Evolutionary conservation across 768 basidiomycete genomes (phyloP).

Genomic region (Trametes maxima): DNA sequence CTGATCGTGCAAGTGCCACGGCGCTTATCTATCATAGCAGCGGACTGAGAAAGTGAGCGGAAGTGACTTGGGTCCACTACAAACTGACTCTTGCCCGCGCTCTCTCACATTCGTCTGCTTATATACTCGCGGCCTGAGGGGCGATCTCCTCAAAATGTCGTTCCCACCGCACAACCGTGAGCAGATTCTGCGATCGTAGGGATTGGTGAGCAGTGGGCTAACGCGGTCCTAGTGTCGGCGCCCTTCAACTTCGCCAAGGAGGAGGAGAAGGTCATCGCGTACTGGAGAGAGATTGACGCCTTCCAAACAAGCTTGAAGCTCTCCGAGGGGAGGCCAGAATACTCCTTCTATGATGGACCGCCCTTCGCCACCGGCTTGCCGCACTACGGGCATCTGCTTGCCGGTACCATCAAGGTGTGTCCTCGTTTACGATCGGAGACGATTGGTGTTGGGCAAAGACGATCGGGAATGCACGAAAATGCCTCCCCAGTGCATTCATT

Average conservation of each 20-base stretch:
- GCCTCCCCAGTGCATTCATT: too few species aligned
- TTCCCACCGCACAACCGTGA: slow-evolving; percentile 34
- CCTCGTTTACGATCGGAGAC: neutral
- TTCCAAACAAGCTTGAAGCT: slow-evolving; percentile 94
- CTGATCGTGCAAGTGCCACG: slow-evolving; percentile 7
- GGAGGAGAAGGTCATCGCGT: slow-evolving; percentile 87
- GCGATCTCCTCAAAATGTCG: slow-evolving; percentile 23
- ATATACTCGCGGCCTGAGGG: slow-evolving; percentile 1
- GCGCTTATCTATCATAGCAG: slow-evolving; percentile 19
- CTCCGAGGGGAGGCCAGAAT: slow-evolving; percentile 88
- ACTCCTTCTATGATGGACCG: slow-evolving; percentile 95
- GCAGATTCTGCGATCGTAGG: slow-evolving; percentile 5
- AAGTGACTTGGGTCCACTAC: slow-evolving; percentile 6
- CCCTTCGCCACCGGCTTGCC: slow-evolving; percentile 97
- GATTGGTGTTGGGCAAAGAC: slow-evolving; percentile 13
- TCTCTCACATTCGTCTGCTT: neutral
- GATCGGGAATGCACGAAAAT: too few species aligned
- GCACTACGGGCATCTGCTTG: slow-evolving; percentile 93
- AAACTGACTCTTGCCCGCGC: slow-evolving; percentile 13
- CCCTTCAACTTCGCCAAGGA: slow-evolving; percentile 85
- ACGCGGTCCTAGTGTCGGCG: slow-evolving; percentile 56
- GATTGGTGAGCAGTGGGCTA: neutral
- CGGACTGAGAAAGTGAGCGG: neutral
- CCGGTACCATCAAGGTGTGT: slow-evolving; percentile 89
- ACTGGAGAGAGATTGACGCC: slow-evolving; percentile 97